Conservation (phyloP, 306 rosid species). For the Vigna trinervia region DNA sequence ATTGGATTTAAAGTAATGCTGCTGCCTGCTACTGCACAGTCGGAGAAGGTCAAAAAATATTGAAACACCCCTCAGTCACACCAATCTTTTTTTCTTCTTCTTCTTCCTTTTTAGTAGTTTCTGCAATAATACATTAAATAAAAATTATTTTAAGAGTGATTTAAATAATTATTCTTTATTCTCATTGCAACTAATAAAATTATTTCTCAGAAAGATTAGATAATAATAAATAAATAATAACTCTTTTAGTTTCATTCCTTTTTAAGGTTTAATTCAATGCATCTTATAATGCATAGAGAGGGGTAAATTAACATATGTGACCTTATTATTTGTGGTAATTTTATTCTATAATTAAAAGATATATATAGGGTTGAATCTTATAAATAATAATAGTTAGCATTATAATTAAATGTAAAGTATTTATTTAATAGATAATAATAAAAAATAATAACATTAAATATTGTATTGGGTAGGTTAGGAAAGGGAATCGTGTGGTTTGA, state of each 20-base stretch:
- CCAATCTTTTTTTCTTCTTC: not conserved
- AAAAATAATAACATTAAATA: not conserved
- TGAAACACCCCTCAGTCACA: not conserved
- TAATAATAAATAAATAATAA: too few species aligned
- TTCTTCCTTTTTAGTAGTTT: not conserved
- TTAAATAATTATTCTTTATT: too few species aligned
- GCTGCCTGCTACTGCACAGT: slow-evolving; percentile 22
- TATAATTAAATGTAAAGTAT: too few species aligned
- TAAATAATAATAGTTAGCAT: not conserved
- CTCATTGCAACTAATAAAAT: too few species aligned
- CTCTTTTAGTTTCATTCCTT: too few species aligned
- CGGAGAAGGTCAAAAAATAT: slow-evolving; percentile 36
- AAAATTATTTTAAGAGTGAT: too few species aligned
- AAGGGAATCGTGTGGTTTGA: slow-evolving; percentile 38
- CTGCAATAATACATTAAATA: not conserved
- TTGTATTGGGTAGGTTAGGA: slow-evolving; percentile 32
- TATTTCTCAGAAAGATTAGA: too few species aligned
- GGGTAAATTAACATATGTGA: too few species aligned
- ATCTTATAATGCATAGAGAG: too few species aligned
- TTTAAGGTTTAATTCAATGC: too few species aligned
- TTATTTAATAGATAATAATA: not conserved
- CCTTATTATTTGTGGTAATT: too few species aligned
- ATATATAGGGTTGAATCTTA: not conserved
- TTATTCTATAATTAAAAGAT: too few species aligned
- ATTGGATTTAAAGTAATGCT: slow-evolving; percentile 2